Conservation (phyloP, 306 rosid species). For the Acacia melanoxylon region DNA sequence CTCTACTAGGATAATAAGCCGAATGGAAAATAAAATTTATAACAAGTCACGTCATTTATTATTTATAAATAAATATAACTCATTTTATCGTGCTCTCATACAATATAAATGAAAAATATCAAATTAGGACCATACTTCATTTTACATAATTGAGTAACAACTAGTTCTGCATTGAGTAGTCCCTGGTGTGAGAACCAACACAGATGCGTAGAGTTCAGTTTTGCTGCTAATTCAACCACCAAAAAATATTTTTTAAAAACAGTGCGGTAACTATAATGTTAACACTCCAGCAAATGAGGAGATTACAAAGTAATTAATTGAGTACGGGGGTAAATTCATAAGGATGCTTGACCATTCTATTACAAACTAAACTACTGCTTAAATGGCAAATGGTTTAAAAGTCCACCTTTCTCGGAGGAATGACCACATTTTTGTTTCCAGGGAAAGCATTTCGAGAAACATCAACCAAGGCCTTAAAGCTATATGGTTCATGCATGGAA, state of each 20-base stretch:
- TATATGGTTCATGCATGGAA: conserved; percentile 64
- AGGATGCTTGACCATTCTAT: not conserved
- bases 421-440: conserved; percentile 55
- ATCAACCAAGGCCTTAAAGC: conserved; percentile 61
- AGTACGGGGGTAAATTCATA: not conserved
- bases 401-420: conserved; percentile 50
- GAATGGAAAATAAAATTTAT: not conserved
- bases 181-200: not conserved
- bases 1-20: not conserved
- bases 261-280: not conserved
- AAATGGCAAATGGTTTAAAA: not conserved
- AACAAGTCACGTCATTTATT: not conserved
- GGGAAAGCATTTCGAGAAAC: conserved; percentile 61
- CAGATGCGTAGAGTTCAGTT: not conserved
- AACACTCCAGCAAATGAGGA: not conserved
- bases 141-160: not conserved
- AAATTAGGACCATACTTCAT: not conserved
- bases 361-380: not conserved
- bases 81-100: not conserved
- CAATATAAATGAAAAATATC: not conserved
- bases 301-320: not conserved
- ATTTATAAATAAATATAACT: not conserved
- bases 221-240: not conserved
- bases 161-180: not conserved
- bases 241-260: not conserved